Evolutionary conservation across 2,329 filamentous ascomycete genomes (phyloP), one percentile per base, ranked within the genome.

Genomic region (Dryadomyces quercivorus): DNA sequence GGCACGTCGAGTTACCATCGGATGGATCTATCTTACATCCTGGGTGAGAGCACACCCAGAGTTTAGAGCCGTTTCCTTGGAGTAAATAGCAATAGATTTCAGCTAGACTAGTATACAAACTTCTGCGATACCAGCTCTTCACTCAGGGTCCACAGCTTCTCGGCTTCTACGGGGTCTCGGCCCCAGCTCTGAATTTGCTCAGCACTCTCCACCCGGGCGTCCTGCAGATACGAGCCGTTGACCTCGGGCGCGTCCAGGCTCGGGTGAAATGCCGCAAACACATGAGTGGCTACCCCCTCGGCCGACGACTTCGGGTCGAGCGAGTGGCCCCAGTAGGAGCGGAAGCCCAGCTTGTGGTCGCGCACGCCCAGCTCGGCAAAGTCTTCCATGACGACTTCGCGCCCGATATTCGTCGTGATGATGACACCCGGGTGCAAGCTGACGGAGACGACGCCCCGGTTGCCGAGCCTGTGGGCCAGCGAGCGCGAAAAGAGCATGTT

Each of bases 81-180:
- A 31, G 26, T 31, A 31, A 31, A 31, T 31, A 31, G 26, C 4
- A 31, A 31, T 8, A 31, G 8, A 31, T 31, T 31, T n/a, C n/a
- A n/a, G n/a, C n/a, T n/a, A n/a, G 26, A 5, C 26, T 31, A 31
- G 26, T 31, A 31, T 31, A 5, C 26, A 58, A 74, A 74, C 54
- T 67, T 63, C 54, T 74, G 64, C 0, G 64, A 66, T n/a, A 75
- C 72, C 50, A 75, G 59, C 58, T 70, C 62, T 63, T 75, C 71
- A n/a, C 70, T 74, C 49, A 74, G 46, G 46, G 65, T 64, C 74
- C 74, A 77, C 42, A 75, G 61, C 61, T 61, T 71, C 56, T 71
- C 68, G 0, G 74, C 72, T 40, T 63, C 62, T 1, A 59, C 31
- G 2, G 55, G 40, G 46, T 59, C 59, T 1, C 56, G 60, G 1